Evolutionary conservation across 208 protist species (phyloP).

Genomic region (Crithidia mellificae): DNA sequence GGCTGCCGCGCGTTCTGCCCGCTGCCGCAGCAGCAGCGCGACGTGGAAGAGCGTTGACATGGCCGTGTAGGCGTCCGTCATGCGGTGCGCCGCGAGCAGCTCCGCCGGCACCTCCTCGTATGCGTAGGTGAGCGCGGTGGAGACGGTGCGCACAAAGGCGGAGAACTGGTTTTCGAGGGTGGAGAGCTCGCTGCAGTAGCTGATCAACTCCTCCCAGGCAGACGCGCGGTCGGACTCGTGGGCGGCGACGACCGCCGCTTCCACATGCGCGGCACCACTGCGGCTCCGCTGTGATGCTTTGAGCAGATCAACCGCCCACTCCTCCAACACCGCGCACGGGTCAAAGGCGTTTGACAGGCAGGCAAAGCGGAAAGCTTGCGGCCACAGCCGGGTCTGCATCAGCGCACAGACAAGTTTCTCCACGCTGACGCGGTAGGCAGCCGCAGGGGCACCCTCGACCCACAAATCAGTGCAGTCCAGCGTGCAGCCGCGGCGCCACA

Average conservation of each 20-base stretch:
- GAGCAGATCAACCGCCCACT: conserved; percentile 64
- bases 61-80: conserved; percentile 65
- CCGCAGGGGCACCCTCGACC: conserved; percentile 51
- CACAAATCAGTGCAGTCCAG: conserved; percentile 82
- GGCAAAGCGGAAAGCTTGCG: conserved; percentile 68
- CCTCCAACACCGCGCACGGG: conserved; percentile 51
- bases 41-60: conserved; percentile 71
- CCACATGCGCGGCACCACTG: background rate
- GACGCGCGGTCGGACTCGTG: conserved; percentile 37
- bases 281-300: conserved; percentile 19
- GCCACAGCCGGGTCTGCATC: conserved; percentile 72
- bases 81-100: conserved; percentile 52
- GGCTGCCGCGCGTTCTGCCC: conserved; percentile 12
- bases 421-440: conserved; percentile 44
- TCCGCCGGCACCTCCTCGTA: conserved; percentile 49
- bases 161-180: conserved; percentile 54
- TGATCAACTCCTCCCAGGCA: conserved; percentile 53
- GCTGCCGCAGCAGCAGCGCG: conserved; percentile 37
- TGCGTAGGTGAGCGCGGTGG: conserved; percentile 45
- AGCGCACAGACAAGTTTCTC: conserved; percentile 60
- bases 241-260: conserved; percentile 18
- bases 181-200: conserved; percentile 66
- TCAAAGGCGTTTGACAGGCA: conserved; percentile 40
- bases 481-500: conserved; percentile 55
- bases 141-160: conserved; percentile 52